Base-by-base conservation (phyloP, 2,329 filamentous ascomycete species). In the Fusarium sp. region DNA sequence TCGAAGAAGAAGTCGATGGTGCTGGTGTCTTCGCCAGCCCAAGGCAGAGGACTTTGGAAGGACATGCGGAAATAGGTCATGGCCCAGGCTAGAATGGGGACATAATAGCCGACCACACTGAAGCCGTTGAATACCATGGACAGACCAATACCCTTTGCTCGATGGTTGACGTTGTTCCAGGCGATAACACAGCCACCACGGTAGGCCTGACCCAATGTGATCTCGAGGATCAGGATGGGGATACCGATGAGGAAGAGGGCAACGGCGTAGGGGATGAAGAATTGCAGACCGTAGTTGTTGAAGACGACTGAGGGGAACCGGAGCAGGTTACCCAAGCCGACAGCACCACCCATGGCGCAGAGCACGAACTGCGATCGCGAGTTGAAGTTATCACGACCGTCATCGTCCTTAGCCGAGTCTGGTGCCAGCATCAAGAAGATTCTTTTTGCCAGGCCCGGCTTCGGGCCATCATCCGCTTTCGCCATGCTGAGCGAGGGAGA, bases 171-270 rank as follows among this genome's bases (percentile, higher is more conserved):
- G 31, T 80, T 81, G 65, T 81, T 78, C 65, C 75, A 84, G 1
- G 83, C 81, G 28, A 83, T 78, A 13, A 83, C 79, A 1, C 76
- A 78, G 11, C 82, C 82, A 25, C 80, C 81, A 4, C 83, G 81
- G 61, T 85, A 84, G 1, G 82, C 81, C 55, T 85, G 90, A 44
- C 91, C 91, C 31, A 91, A 90, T 32, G 88, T 89, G 45, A 85
- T 82, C 59, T 86, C 82, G 24, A 85, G 77, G 6, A 83, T 77
- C 9, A 85, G 75, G 0, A 80, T 77, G 0, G 83, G 83, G 15
- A 85, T 84, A 11, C 83, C 83, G 35, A 86, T 48, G 3, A 65
- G 49, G n/a, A 65, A 66, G 9, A 65, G 36, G 0, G 82, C 80
- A 7, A 85, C 71, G 10, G 83, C 59, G 54, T 85, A 85, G 0